phyloP scores from a whole-genome alignment of 805 yeast genomes.

The Debaryomyces castellii region DNA sequence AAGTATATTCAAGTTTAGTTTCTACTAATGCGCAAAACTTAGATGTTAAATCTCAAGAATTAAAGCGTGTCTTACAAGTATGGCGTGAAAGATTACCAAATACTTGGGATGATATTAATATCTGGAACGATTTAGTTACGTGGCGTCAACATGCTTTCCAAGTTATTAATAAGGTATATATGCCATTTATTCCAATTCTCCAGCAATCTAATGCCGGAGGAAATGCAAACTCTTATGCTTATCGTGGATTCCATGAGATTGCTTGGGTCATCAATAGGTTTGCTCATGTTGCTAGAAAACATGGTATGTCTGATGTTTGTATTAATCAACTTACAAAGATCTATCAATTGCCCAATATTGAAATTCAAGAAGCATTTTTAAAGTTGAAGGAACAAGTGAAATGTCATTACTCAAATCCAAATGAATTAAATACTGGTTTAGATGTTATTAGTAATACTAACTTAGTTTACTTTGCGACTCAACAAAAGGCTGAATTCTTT shows the following conservation, averaged over 20 bases:
- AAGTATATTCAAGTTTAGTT: slow-evolving; percentile 82
- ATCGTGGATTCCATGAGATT: slow-evolving; percentile 96
- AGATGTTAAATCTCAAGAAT: slow-evolving; percentile 90
- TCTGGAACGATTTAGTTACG: slow-evolving; percentile 96
- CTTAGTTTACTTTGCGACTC: slow-evolving; percentile 92
- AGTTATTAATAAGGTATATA: slow-evolving; percentile 89
- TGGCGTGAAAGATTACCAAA: slow-evolving; percentile 98
- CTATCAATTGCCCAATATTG: slow-evolving; percentile 94
- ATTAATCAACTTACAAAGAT: slow-evolving; percentile 88
- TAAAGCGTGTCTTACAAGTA: slow-evolving; percentile 90
- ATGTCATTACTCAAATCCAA: slow-evolving; percentile 90
- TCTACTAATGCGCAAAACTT: slow-evolving; percentile 90
- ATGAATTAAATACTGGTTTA: slow-evolving; percentile 89
- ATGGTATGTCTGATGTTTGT: slow-evolving; percentile 95
- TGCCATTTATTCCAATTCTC: slow-evolving; percentile 85
- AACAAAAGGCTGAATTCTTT: slow-evolving; percentile 97
- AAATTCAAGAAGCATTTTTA: slow-evolving; percentile 95
- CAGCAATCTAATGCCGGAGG: slow-evolving; percentile 68
- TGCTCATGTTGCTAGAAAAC: slow-evolving; percentile 98
- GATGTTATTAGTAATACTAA: slow-evolving; percentile 97
- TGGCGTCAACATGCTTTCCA: slow-evolving; percentile 99
- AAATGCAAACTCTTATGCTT: slow-evolving; percentile 87
- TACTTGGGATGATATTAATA: slow-evolving; percentile 94
- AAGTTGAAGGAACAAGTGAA: slow-evolving; percentile 96
- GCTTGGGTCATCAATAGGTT: slow-evolving; percentile 98